Evolutionary conservation across 345 rosid genomes (phyloP), one percentile per base, ranked within the genome.

Genomic region (Gynandropsis gynandra): DNA sequence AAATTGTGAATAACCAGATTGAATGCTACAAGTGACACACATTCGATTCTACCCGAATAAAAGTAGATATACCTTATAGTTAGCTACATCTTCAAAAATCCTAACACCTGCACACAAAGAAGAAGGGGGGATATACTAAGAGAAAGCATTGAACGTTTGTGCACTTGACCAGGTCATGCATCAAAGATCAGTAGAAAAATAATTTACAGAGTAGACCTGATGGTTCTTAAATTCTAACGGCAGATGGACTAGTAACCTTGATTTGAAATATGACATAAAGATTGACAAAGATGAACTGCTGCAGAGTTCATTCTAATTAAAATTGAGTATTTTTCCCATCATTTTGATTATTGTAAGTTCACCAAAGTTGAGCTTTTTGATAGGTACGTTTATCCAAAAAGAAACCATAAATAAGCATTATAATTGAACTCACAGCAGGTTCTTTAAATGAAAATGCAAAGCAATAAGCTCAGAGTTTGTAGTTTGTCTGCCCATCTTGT

Each of bases 1-100:
- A 24, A 5, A 24, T 24, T 24, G 29, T 5, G 29, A 24, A 5
- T 24, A 24, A 24, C 29, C 29, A 24, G 29, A 24, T 24, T 24
- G 29, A 24, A 24, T 24, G 5, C 5, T 24, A 24, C 29, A 24
- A 24, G 29, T 24, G 29, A 5, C 29, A 24, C 29, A 49, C 29
- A 42, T 4, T 36, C 0, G n/a, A 34, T 35, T 13, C 36, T 49
- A 18, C 35, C 47, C 29, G 35, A 56, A 9, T 50, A 31, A 38
- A 51, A 15, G 32, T 52, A 39, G 12, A 35, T 42, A 62, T 82
- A 90, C 98, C 98, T 90, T 90, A 53, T 71, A 48, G 65, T 80
- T 71, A 52, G 87, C 74, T 42, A 82, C 76, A 62, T 90, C 95
- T 76, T 90, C 96, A 70, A 90, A 80, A 69, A 90, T 84, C 77